Evolutionary conservation across 2,329 filamentous ascomycete genomes (phyloP).

Genomic region (Xenoacremonium recifei): DNA sequence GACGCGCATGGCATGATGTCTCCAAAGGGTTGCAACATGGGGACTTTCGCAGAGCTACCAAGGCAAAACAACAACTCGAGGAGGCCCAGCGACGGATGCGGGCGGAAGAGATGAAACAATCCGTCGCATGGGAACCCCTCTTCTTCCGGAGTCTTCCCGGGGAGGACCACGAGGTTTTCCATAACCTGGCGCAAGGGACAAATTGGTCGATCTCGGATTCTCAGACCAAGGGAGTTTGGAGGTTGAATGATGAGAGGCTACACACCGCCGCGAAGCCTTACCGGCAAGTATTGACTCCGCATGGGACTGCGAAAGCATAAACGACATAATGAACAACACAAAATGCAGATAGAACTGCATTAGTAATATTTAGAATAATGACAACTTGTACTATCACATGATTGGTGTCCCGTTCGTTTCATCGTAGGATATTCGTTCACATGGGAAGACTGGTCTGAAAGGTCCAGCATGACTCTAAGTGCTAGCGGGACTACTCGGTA

Average conservation of each 20-base stretch:
- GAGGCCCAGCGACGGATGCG: slow-evolving; percentile 77
- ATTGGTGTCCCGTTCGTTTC: too few relatives aligned
- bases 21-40: slow-evolving; percentile 68
- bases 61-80: slow-evolving; percentile 78
- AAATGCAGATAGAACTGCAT: too few relatives aligned
- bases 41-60: slow-evolving; percentile 69
- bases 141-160: slow-evolving; percentile 9
- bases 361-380: too few relatives aligned
- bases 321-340: too few relatives aligned
- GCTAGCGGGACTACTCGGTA: too few relatives aligned
- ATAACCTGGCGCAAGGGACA: slow-evolving; percentile 8
- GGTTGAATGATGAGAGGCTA: slow-evolving; percentile 12
- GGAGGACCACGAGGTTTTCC: slow-evolving; percentile 9
- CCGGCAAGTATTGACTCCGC: too few relatives aligned
- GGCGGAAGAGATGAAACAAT: slow-evolving; percentile 58
- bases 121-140: slow-evolving; percentile 14
- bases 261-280: too few relatives aligned
- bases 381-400: too few relatives aligned
- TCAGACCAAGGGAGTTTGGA: slow-evolving; percentile 20
- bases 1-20: slow-evolving; percentile 78
- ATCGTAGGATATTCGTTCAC: too few relatives aligned
- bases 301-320: too few relatives aligned
- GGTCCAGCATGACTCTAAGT: too few relatives aligned
- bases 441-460: too few relatives aligned
- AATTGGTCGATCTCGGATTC: slow-evolving; percentile 10